Conservation (phyloP, 2,329 filamentous ascomycete genomes). For the Cercospora canescens region DNA sequence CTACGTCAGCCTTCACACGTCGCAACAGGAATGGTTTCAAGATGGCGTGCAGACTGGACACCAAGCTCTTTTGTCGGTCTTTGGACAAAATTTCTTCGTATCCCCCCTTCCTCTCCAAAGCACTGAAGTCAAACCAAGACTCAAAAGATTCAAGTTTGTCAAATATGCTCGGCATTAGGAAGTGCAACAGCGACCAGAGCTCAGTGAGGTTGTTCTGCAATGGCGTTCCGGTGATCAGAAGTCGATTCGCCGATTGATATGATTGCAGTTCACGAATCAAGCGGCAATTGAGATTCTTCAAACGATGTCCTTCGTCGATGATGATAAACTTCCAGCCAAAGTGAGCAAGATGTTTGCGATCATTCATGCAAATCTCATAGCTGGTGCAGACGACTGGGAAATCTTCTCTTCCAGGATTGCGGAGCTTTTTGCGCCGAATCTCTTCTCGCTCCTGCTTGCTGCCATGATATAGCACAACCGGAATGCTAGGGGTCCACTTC, state of each 20-base stretch:
- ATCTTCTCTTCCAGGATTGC: slow-evolving; percentile 65
- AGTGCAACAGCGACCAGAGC: slow-evolving; percentile 92
- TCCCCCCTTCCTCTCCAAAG: slow-evolving; percentile 77
- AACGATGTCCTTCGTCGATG: slow-evolving; percentile 93
- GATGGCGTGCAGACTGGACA: slow-evolving; percentile 88
- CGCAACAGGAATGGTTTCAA: slow-evolving; percentile 87
- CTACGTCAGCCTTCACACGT: slow-evolving; percentile 89
- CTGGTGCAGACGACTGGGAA: slow-evolving; percentile 94
- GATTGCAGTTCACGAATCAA: slow-evolving; percentile 85
- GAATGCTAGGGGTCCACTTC: slow-evolving; percentile 85
- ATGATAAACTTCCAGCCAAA: slow-evolving; percentile 98
- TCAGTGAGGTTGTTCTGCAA: slow-evolving; percentile 95
- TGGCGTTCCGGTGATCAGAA: slow-evolving; percentile 92
- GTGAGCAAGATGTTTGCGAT: slow-evolving; percentile 75
- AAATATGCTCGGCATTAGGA: slow-evolving; percentile 88
- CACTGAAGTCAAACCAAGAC: slow-evolving; percentile 95
- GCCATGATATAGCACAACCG: slow-evolving; percentile 89
- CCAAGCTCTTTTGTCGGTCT: slow-evolving; percentile 72
- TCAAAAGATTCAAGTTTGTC: slow-evolving; percentile 92
- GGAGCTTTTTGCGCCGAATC: slow-evolving; percentile 72
- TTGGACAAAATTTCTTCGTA: slow-evolving; percentile 79
- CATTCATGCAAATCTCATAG: slow-evolving; percentile 94
- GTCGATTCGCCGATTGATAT: slow-evolving; percentile 84
- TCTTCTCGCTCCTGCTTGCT: slow-evolving; percentile 73
- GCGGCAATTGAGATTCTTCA: slow-evolving; percentile 95